These are phyloP conservation scores for Yamadazyma dendronema DNA, from an alignment of 1,139 yeast species.

Conservation along the genomic window DNA sequence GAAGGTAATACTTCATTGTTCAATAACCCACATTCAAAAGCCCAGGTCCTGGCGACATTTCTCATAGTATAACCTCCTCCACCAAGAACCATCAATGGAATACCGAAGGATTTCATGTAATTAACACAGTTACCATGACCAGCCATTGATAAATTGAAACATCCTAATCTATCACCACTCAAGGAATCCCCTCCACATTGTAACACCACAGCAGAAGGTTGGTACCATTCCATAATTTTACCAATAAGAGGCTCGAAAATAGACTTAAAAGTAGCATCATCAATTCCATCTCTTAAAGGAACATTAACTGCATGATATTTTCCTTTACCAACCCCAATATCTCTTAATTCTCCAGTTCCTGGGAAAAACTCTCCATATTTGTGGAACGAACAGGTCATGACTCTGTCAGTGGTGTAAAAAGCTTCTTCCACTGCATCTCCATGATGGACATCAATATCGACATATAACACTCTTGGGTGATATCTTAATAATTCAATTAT, in stretches of 20 bases:
- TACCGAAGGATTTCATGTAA: slow-evolving; percentile 78
- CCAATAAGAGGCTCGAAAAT: slow-evolving; percentile 85
- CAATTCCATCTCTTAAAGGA: slow-evolving; percentile 94
- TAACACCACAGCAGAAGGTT: slow-evolving; percentile 89
- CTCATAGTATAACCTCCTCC: slow-evolving; percentile 99
- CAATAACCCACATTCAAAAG: slow-evolving; percentile 86
- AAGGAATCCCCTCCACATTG: slow-evolving; percentile 98
- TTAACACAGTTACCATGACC: slow-evolving; percentile 97
- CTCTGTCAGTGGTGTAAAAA: slow-evolving; percentile 90
- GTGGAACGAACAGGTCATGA: slow-evolving; percentile 93
- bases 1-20: slow-evolving; percentile 76
- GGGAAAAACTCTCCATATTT: slow-evolving; percentile 97
- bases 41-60: slow-evolving; percentile 95
- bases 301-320: slow-evolving; percentile 85
- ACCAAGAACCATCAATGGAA: slow-evolving; percentile 89
- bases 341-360: slow-evolving; percentile 89
- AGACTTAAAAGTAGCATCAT: slow-evolving; percentile 87
- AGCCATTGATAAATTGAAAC: slow-evolving; percentile 83
- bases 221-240: slow-evolving; percentile 84
- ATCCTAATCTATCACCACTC: slow-evolving; percentile 90
- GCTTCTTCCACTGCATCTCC: slow-evolving; percentile 99
- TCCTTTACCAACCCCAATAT: slow-evolving; percentile 84
- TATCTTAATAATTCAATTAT: slow-evolving; percentile 78
- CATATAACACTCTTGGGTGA: slow-evolving; percentile 88
- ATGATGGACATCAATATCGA: slow-evolving; percentile 94